Evolutionary conservation across 116 monocot species (phyloP).

Genomic region (Posidonia oceanica): DNA sequence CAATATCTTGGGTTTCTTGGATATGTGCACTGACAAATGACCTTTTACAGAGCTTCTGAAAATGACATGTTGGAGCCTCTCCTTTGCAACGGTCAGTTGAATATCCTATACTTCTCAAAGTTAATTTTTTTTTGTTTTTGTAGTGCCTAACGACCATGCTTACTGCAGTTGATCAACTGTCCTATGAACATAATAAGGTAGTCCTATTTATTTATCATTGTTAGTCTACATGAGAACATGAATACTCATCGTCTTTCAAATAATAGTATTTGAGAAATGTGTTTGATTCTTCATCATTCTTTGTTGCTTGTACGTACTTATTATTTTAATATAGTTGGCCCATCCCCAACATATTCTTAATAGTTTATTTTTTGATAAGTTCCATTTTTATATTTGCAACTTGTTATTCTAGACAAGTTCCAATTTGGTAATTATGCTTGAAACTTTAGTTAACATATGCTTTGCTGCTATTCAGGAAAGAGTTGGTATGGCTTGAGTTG

Average conservation of each 20-base stretch:
- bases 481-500: slow-evolving; percentile 79
- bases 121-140: not conserved
- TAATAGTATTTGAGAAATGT: no score
- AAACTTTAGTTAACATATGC: not conserved
- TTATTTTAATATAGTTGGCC: not conserved
- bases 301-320: not conserved
- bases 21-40: not conserved
- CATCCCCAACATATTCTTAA: not conserved
- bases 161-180: slow-evolving; percentile 43
- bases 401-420: not conserved
- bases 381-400: not conserved
- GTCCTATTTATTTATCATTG: not conserved
- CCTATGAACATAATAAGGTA: slow-evolving; percentile 75
- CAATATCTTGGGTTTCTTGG: no score
- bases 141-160: not conserved
- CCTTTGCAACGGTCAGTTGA: slow-evolving; percentile 62
- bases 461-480: slow-evolving; percentile 48
- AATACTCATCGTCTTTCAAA: no score
- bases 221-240: no score
- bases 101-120: not conserved
- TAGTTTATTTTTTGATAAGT: no score
- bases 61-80: slow-evolving; percentile 32
- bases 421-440: not conserved
- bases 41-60: slow-evolving; percentile 42
- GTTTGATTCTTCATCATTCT: no score